Evolutionary conservation across 169 alveolate genomes (phyloP), one percentile per base, ranked within the genome.

Genomic region (Plasmodium blacklocki): DNA sequence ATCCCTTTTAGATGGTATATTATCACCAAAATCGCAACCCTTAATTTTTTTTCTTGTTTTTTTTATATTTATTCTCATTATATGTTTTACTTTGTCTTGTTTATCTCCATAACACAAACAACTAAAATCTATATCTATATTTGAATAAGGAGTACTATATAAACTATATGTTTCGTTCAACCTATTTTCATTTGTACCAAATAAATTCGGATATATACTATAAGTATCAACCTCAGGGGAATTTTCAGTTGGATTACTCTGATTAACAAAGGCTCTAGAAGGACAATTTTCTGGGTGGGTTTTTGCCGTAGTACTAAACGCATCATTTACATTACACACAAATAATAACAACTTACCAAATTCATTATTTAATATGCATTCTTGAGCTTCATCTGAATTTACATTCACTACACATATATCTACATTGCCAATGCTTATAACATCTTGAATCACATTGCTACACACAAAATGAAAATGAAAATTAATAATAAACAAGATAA

Each of bases 11-110:
- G 68, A 64, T n/a, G 43, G 19, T 0, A 64, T 26, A 29, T 78
- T 78, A 78, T 78, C 63, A 15, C 89, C 89, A 64, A 78, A 78
- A 64, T 78, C 89, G 50, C 89, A 78, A 29, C 89, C 89, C 39
- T 78, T 78, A n/a, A 66, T 78, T 75, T 75, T 75, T 45, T 75
- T 75, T 4, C 29, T 29, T 32, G 74, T 75, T 60, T 75, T 75
- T 62, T 63, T 75, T 62, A 62, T 62, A 45, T 39, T 68, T 32
- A 75, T 62, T 75, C 62, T 75, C 75, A 75, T 75, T 68, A 75
- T 54, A 62, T 75, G 74, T 19, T 75, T 75, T 19, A 62, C n/a
- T 15, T 60, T 11, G 26, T 29, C n/a, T 5, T 74, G 32, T 7
- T 15, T 4, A 19, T 63, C 68, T 47, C 68, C 54, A 39, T 45